Evolutionary conservation across 805 yeast genomes (phyloP), one percentile per base, ranked within the genome.

Genomic region (Ogataea nonfermentans): DNA sequence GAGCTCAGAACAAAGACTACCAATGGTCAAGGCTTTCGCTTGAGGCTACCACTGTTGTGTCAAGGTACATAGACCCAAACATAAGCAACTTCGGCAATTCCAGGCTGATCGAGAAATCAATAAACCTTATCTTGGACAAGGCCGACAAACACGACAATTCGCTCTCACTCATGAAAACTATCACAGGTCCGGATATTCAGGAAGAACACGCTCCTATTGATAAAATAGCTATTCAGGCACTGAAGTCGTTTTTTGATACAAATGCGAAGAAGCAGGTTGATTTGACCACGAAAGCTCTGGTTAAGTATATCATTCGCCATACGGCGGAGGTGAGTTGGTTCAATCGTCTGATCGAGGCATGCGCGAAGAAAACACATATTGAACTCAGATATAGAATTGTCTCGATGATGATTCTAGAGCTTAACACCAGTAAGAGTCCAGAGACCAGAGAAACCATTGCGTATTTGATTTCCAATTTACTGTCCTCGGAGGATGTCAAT

Each of bases 401-500:
- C 16, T 46, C 59, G 3, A 46, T 55, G 16, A 28, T 58, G 30
- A 51, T 58, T 88, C 0, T 93, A 80, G 26, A 95, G 79, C 56
- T 70, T 79, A 63, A 65, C 29, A 45, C 41, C n/a, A 40, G 38
- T 24, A 39, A 46, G 14, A 30, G 47, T 13, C 32, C 44, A 14
- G 33, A 46, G 22, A 23, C 44, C 7, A 37, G 53, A 27, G 51
- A 46, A 11, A 52, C 45, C 27, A 32, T 61, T 13, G 50, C 62
- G 2, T 47, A 51, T 13, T 35, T 56, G 31, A 49, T 57, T 3
- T 51, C 63, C 8, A 80, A 81, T 9, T 63, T 88, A 22, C 67
- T 90, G n/a, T 71, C 82, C 1, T 81, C 93, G 0, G 56, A 54
- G 31, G 80, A 81, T 27, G 87, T 87, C 29, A 87, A 84, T 57